Percentiles rank a stretch among this genome's conserved stretches.
These are phyloP conservation scores for Hypoxylon sp. DNA, from an alignment of 2,329 filamentous ascomycete species.

Conservation along the genomic window DNA sequence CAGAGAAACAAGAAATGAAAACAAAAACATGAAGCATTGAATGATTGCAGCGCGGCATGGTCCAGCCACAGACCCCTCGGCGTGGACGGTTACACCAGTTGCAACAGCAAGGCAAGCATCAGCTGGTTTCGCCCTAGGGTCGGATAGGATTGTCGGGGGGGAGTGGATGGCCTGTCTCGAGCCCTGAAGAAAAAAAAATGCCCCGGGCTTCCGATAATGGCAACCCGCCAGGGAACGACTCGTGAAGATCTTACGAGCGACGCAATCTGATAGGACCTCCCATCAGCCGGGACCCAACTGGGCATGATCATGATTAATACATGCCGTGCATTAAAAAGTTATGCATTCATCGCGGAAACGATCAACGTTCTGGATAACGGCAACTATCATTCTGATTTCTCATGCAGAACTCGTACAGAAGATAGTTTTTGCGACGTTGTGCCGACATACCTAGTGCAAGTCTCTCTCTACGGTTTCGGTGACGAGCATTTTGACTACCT, in stretches of 20 bases:
- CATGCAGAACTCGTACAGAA: conserved; percentile 4
- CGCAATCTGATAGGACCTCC: conserved; percentile 31
- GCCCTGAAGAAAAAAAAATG: conserved; percentile 30
- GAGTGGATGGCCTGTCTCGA: conserved; percentile 34
- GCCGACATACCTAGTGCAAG: conserved; percentile 19
- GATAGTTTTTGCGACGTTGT: conserved; percentile 20
- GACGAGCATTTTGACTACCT: not conserved
- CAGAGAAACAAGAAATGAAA: conserved; percentile 7
- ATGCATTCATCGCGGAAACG: conserved; percentile 27
- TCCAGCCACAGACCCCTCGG: conserved; percentile 19
- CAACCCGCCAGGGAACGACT: conserved; percentile 31
- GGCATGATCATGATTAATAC: conserved; percentile 20
- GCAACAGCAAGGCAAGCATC: conserved; percentile 38
- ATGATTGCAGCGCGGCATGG: conserved; percentile 24
- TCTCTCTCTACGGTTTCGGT: conserved; percentile 8
- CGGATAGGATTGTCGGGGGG: conserved; percentile 33
- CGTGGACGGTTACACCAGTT: conserved; percentile 38
- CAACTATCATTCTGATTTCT: too few species aligned
- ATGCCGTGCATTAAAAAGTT: conserved; percentile 30
- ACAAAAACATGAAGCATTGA: conserved; percentile 26
- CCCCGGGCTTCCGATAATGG: conserved; percentile 35
- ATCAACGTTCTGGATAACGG: conserved; percentile 16
- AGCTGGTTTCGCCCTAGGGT: conserved; percentile 38
- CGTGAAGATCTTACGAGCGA: conserved; percentile 34
- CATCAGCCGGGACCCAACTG: conserved; percentile 30